Evolutionary conservation across 2,329 filamentous ascomycete genomes (phyloP).

Genomic region (Drechslera avenae): DNA sequence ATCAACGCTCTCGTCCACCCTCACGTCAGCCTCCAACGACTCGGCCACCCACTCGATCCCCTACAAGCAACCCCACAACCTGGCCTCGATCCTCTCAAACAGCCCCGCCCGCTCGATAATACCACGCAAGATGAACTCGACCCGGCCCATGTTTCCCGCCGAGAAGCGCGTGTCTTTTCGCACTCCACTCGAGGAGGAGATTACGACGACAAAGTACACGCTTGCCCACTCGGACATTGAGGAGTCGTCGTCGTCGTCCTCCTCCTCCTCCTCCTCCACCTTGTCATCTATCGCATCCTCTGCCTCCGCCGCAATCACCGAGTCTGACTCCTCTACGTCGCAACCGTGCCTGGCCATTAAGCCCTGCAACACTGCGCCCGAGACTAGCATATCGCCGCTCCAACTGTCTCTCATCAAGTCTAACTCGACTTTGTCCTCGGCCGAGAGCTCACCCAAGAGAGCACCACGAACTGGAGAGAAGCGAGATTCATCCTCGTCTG

Average conservation of each 20-base stretch:
- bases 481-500: constrained; percentile 51
- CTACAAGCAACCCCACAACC: constrained; percentile 54
- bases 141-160: constrained; percentile 57
- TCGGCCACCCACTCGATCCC: constrained; percentile 47
- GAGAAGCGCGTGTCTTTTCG: constrained; percentile 64
- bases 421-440: constrained; percentile 24
- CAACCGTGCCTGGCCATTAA: constrained; percentile 21
- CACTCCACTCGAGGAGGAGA: constrained; percentile 62
- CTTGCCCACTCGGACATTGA: constrained; percentile 62
- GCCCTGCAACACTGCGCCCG: constrained; percentile 15
- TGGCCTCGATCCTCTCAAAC: constrained; percentile 54
- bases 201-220: constrained; percentile 61
- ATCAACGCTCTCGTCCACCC: constrained; percentile 48
- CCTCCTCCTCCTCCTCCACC: constrained; percentile 48
- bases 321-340: constrained; percentile 18
- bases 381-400: constrained; percentile 22
- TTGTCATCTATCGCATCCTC: constrained; percentile 31
- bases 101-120: constrained; percentile 47
- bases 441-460: constrained; percentile 33
- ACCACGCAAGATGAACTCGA: constrained; percentile 50
- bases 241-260: too few species aligned
- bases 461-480: constrained; percentile 48
- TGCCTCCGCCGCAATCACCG: constrained; percentile 13
- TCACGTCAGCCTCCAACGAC: constrained; percentile 49
- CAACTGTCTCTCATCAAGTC: constrained; percentile 11